Conservation (phyloP, 345 rosid genomes). For the Lumnitzera littorea region DNA sequence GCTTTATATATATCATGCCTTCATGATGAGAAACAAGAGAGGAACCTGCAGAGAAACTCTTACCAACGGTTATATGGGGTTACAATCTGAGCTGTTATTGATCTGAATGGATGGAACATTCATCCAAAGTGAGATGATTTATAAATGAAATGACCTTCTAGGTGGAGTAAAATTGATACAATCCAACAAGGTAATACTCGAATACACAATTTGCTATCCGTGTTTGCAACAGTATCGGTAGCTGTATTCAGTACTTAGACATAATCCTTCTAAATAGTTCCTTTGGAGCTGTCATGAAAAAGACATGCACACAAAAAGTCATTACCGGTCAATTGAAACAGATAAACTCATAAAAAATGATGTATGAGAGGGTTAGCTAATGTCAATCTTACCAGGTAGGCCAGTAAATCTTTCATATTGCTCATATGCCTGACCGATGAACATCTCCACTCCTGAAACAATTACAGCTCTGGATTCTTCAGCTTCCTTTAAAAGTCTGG, state of each 20-base stretch:
- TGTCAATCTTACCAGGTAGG: slow-evolving; percentile 13
- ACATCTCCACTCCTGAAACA: slow-evolving; percentile 84
- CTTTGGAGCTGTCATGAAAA: slow-evolving; percentile 59
- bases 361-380: not conserved
- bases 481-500: slow-evolving; percentile 78
- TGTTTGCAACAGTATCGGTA: not conserved
- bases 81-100: no score
- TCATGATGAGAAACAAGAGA: no score
- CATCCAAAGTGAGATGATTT: no score
- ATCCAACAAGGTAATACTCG: no score
- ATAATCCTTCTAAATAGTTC: slow-evolving; percentile 56
- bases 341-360: slow-evolving; percentile 5
- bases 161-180: no score
- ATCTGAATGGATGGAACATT: no score
- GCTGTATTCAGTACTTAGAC: slow-evolving; percentile 41
- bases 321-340: not conserved
- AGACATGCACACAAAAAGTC: not conserved
- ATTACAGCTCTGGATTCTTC: slow-evolving; percentile 63
- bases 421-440: slow-evolving; percentile 82
- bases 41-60: no score
- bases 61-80: no score
- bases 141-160: no score
- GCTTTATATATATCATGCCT: no score
- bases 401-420: slow-evolving; percentile 80
- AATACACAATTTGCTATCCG: no score